Evolutionary conservation across 805 yeast species (phyloP), one percentile per base, ranked within the genome.

Genomic region (Saturnispora gosingensis): DNA sequence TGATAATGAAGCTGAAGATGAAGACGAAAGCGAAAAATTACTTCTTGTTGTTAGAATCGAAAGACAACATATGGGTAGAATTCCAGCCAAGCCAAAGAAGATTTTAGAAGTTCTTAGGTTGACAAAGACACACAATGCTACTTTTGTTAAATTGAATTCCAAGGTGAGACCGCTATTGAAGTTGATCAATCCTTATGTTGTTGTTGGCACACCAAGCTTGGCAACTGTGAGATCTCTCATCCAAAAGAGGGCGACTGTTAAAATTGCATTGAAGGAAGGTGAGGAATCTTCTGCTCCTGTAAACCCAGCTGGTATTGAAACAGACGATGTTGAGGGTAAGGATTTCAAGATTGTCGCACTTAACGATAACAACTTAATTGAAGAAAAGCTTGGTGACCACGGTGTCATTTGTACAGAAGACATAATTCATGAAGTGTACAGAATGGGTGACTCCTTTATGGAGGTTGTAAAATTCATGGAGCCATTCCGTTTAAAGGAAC

Each of bases 321-420:
- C 36, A n/a, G 52, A 24, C 34, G 43, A 43, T 16, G 36, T 51
- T 16, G 60, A 56, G 43, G 56, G 55, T 36, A 25, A 49, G 15
- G 54, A 48, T 20, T 52, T 46, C 8, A 53, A 55, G 36, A 72
- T 70, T 45, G 70, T 72, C 39, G 76, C 80, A 53, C 69, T 86
- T 59, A 86, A 85, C 65, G 88, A 83, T 67, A 86, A 86, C 71
- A 82, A 80, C 59, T 67, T 81, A 40, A 82, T 86, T 49, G 95
- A 86, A 69, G 89, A 85, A 60, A 71, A 73, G 60, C 73, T 86
- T 55, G 83, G 83, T 40, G 85, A 83, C 8, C 70, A 72, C 50
- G 89, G 91, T 28, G 71, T 83, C 54, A 80, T 86, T 56, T 86
- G 95, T 78, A 76, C 84, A 18, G 93, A 86, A 70, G 95, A 86